phyloP scores from a whole-genome alignment of 2,329 filamentous ascomycete genomes.

The Alternaria sp. region DNA sequence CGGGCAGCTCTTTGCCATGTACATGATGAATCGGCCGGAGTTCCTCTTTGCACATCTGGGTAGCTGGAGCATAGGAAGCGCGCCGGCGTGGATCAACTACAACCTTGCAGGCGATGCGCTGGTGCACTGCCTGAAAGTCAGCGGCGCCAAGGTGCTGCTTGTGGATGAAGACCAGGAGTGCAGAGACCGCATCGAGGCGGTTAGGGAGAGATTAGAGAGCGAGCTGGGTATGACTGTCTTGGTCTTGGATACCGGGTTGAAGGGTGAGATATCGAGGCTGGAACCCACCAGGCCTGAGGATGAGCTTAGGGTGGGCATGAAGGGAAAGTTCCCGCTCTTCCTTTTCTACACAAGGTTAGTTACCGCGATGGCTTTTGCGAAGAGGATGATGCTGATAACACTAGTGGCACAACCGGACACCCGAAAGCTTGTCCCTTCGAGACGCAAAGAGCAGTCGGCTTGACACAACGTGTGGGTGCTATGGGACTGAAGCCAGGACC shows the following conservation, averaged over 20 bases:
- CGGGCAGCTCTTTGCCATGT: slow-evolving; percentile 68
- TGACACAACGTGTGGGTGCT: slow-evolving; percentile 46
- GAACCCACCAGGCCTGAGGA: slow-evolving; percentile 62
- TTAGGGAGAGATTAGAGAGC: slow-evolving; percentile 54
- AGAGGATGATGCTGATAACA: slow-evolving; percentile 11
- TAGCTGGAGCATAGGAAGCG: slow-evolving; percentile 69
- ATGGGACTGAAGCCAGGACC: slow-evolving; percentile 49
- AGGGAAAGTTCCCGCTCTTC: slow-evolving; percentile 62
- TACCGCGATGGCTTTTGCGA: neutral
- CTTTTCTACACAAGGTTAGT: slow-evolving; percentile 72
- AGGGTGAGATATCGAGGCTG: slow-evolving; percentile 55
- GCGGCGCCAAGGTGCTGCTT: slow-evolving; percentile 55
- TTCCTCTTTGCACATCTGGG: slow-evolving; percentile 72
- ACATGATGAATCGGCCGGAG: slow-evolving; percentile 71
- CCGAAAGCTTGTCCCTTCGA: slow-evolving; percentile 74
- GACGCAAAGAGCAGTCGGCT: slow-evolving; percentile 53
- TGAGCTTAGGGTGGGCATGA: slow-evolving; percentile 60
- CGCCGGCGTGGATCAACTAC: slow-evolving; percentile 74
- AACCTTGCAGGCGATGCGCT: slow-evolving; percentile 69
- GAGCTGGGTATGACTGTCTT: slow-evolving; percentile 66
- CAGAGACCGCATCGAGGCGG: slow-evolving; percentile 62
- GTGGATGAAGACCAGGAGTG: slow-evolving; percentile 59
- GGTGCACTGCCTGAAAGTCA: slow-evolving; percentile 69
- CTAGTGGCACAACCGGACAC: slow-evolving; percentile 74
- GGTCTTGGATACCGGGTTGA: slow-evolving; percentile 58